phyloP scores from a whole-genome alignment of 352 stramenopile genomes.

The Bremia lactucae region DNA sequence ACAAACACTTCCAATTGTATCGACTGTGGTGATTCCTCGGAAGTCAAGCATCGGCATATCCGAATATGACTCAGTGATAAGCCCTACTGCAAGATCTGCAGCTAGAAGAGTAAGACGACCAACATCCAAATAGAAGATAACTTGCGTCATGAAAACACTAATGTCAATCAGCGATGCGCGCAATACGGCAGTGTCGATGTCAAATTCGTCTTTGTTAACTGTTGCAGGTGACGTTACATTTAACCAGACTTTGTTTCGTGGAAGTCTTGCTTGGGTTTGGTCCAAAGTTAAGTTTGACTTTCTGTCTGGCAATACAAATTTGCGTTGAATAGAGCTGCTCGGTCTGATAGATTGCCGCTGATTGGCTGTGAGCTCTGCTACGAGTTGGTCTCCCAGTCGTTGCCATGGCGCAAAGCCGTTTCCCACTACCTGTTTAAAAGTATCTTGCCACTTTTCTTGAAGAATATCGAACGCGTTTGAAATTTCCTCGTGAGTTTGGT shows the following conservation, averaged over 20 bases:
- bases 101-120: constrained; percentile 18
- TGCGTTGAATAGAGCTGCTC: constrained; percentile 17
- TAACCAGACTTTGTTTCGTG: neutral
- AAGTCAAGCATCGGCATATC: constrained; percentile 44
- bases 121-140: constrained; percentile 28
- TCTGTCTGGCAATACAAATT: constrained; percentile 16
- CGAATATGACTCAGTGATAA: constrained; percentile 57
- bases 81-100: constrained; percentile 22
- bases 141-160: constrained; percentile 13
- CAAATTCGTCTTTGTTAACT: constrained; percentile 10
- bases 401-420: constrained; percentile 21
- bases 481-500: constrained; percentile 21
- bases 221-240: constrained; percentile 3
- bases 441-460: constrained; percentile 14
- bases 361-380: constrained; percentile 23
- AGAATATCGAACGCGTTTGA: constrained; percentile 18
- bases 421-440: constrained; percentile 9
- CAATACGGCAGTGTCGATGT: constrained; percentile 26
- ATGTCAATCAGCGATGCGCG: constrained; percentile 22
- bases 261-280: constrained; percentile 8
- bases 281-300: constrained; percentile 18
- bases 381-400: constrained; percentile 18
- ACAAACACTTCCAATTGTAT: constrained; percentile 33
- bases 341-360: constrained; percentile 15
- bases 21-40: constrained; percentile 34